These are phyloP conservation scores for Suillus occidentalis DNA, from an alignment of 768 basidiomycete genomes.

Conservation along the genomic window DNA sequence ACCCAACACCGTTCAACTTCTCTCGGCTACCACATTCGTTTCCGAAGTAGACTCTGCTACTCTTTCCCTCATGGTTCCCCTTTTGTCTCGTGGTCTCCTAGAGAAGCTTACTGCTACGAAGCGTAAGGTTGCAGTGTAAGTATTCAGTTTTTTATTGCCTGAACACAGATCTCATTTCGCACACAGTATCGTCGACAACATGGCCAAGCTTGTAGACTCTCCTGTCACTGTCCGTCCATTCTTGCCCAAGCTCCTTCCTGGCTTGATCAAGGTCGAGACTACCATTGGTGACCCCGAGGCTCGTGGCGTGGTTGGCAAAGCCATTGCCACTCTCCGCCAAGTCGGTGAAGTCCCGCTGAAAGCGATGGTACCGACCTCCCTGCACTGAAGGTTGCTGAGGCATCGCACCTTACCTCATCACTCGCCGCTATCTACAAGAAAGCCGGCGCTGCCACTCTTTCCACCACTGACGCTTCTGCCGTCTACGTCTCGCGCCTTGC, in stretches of 20 bases:
- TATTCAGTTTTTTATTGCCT: conserved; percentile 20
- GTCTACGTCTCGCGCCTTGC: conserved; percentile 80
- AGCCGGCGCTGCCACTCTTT: conserved; percentile 58
- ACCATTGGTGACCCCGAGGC: conserved; percentile 98
- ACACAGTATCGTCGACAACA: conserved; percentile 91
- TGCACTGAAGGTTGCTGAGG: conserved; percentile 76
- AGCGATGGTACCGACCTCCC: conserved; percentile 92
- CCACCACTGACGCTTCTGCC: conserved; percentile 54
- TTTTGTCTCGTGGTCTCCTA: conserved; percentile 87
- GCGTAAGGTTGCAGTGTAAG: conserved; percentile 96
- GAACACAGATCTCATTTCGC: conserved; percentile 19
- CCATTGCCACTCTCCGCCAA: conserved; percentile 94
- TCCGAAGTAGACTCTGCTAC: conserved; percentile 97
- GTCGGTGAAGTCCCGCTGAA: conserved; percentile 81
- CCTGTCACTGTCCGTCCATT: conserved; percentile 94
- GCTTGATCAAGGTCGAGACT: conserved; percentile 92
- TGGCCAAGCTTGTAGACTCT: conserved; percentile 97
- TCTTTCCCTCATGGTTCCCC: conserved; percentile 96
- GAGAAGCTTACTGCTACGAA: conserved; percentile 97
- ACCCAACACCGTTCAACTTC: conserved; percentile 89
- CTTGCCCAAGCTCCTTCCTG: conserved; percentile 93
- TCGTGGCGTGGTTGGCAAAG: conserved; percentile 85
- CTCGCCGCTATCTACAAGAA: conserved; percentile 87
- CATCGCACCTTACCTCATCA: conserved; percentile 59
- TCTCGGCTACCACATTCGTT: conserved; percentile 99